Conservation (phyloP, 2,329 filamentous ascomycete genomes). For the Colletotrichum navitas region DNA sequence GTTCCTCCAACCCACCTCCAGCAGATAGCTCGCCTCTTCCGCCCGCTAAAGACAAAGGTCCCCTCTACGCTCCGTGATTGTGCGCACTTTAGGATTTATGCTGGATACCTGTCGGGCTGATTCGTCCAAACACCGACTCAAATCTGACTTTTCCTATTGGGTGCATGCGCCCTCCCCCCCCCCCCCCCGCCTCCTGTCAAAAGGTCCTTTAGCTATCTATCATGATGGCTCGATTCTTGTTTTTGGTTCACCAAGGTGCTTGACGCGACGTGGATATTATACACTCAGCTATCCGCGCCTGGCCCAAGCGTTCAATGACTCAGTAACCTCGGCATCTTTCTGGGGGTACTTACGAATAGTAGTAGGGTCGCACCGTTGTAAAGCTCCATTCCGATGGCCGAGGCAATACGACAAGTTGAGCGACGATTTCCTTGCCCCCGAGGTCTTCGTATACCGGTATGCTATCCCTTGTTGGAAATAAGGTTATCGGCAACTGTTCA, state of each 20-base stretch:
- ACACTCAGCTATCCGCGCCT: too few species aligned
- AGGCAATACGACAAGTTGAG: not conserved
- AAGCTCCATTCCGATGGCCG: not conserved
- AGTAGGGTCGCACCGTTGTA: not conserved
- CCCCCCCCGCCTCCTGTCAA: slow-evolving; percentile 15
- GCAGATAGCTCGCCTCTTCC: slow-evolving; percentile 3
- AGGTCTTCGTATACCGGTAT: not conserved
- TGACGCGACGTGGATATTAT: not conserved
- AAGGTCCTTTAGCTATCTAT: slow-evolving; percentile 8
- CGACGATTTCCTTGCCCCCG: not conserved
- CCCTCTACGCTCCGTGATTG: slow-evolving; percentile 6
- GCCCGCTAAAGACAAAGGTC: slow-evolving; percentile 11
- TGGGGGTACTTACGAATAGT: too few species aligned
- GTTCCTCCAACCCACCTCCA: slow-evolving; percentile 12
- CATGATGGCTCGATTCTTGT: not conserved
- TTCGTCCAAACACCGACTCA: slow-evolving; percentile 12
- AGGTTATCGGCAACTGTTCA: slow-evolving; percentile 25
- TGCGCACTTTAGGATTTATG: not conserved
- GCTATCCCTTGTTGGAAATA: slow-evolving; percentile 10
- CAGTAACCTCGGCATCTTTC: slow-evolving; percentile 23
- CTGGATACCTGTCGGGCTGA: slow-evolving; percentile 7
- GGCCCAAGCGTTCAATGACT: slow-evolving; percentile 24
- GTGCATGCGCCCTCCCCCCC: not conserved
- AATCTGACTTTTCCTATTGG: slow-evolving; percentile 20
- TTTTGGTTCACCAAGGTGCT: not conserved